phyloP scores from a whole-genome alignment of 2,329 filamentous ascomycete genomes.

The Sporothrix humicola region DNA sequence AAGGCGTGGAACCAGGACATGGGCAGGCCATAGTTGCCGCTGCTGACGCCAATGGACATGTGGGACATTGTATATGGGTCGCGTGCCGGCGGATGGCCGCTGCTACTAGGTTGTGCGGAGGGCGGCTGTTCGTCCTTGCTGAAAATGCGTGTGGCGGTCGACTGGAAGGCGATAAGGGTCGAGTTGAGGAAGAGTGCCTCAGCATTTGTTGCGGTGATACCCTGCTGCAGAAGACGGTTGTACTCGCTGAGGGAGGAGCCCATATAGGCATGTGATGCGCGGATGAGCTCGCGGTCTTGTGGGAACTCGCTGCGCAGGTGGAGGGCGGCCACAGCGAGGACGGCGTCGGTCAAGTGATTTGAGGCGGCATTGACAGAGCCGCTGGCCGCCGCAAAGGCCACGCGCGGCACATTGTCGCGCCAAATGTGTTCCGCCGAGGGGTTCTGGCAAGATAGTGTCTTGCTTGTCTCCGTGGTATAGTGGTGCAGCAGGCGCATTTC shows the following conservation, averaged over 20 bases:
- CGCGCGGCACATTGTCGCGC: conserved; percentile 63
- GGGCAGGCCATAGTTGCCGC: conserved; percentile 60
- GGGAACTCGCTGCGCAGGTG: conserved; percentile 64
- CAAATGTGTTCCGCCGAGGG: conserved; percentile 62
- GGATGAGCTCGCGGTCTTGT: conserved; percentile 64
- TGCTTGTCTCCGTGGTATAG: conserved; percentile 65
- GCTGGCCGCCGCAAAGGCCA: conserved; percentile 60
- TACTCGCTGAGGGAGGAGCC: conserved; percentile 67
- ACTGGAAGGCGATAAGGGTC: conserved; percentile 69
- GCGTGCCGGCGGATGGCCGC: conserved; percentile 21
- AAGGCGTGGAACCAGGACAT: conserved; percentile 71
- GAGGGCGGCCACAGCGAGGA: conserved; percentile 67
- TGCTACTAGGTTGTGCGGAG: neutral
- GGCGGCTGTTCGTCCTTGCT: conserved; percentile 56
- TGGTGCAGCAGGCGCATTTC: conserved; percentile 70
- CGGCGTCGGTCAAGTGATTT: conserved; percentile 65
- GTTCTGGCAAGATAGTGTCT: conserved; percentile 62
- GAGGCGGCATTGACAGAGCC: conserved; percentile 41
- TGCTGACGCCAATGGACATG: conserved; percentile 30
- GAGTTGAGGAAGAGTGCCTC: conserved; percentile 68
- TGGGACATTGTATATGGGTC: conserved; percentile 23
- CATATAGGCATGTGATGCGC: conserved; percentile 69
- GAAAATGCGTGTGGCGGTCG: conserved; percentile 67
- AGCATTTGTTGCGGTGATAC: conserved; percentile 64
- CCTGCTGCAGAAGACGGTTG: conserved; percentile 59